Conservation (phyloP, 75 land plant genomes). For the Sequoiadendron giganteum region DNA sequence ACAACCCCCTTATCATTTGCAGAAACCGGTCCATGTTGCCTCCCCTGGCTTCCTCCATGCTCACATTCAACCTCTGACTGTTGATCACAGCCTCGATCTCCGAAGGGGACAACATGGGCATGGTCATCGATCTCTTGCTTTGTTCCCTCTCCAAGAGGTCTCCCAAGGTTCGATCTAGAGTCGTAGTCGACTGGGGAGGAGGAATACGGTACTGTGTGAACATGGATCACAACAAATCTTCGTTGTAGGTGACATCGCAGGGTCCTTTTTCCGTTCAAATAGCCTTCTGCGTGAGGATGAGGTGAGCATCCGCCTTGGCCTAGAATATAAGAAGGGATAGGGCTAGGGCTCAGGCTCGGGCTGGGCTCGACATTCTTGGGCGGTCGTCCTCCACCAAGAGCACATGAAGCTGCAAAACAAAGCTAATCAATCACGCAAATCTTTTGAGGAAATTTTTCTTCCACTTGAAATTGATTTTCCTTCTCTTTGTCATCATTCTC, state of each 20-base stretch:
- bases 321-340: constrained; percentile 28
- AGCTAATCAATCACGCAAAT: constrained; percentile 41
- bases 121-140: background rate
- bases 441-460: constrained; percentile 23
- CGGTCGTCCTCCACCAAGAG: constrained; percentile 37
- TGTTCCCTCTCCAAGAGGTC: background rate
- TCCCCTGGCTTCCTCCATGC: background rate
- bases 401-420: constrained; percentile 53
- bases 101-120: background rate
- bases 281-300: background rate
- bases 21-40: constrained; percentile 40
- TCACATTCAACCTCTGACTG: background rate
- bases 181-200: no score
- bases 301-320: constrained; percentile 13
- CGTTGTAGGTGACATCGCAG: background rate
- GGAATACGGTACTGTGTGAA: background rate
- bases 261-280: background rate
- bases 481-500: no score
- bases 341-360: constrained; percentile 22
- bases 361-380: constrained; percentile 20
- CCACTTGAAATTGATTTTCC: background rate
- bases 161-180: background rate
- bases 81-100: background rate
- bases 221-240: background rate
- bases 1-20: constrained; percentile 38